phyloP scores from a whole-genome alignment of 495 filamentous ascomycete genomes.

The Apodospora peruviana region DNA sequence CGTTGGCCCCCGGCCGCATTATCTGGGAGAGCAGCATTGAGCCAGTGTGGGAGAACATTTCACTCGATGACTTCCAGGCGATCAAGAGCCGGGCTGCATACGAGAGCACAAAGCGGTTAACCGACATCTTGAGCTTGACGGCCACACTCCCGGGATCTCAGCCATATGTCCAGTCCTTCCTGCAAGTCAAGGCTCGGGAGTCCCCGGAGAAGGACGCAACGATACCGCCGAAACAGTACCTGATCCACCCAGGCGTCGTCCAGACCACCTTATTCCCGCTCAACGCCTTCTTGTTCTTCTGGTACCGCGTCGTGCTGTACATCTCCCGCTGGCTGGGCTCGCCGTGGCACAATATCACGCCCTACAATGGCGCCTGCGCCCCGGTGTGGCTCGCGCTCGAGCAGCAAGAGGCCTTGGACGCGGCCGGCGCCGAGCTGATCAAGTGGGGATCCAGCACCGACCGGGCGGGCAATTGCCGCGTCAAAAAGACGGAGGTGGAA shows the following conservation, averaged over 20 bases:
- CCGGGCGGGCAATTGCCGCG: slow-evolving; percentile 49
- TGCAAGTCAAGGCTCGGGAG: slow-evolving; percentile 17
- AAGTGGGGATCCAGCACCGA: slow-evolving; percentile 83
- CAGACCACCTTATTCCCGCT: slow-evolving; percentile 74
- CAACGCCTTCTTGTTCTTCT: slow-evolving; percentile 54
- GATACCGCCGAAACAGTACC: slow-evolving; percentile 55
- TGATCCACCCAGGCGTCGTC: slow-evolving; percentile 84
- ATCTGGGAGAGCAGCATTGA: slow-evolving; percentile 86
- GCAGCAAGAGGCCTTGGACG: slow-evolving; percentile 59
- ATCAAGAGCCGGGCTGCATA: slow-evolving; percentile 59
- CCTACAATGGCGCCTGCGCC: slow-evolving; percentile 72
- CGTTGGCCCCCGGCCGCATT: slow-evolving; percentile 49
- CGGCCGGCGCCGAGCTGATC: slow-evolving; percentile 42
- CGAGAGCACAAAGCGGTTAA: slow-evolving; percentile 79
- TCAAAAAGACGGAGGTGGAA: slow-evolving; percentile 70
- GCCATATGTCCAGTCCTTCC: slow-evolving; percentile 44
- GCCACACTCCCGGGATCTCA: slow-evolving; percentile 58
- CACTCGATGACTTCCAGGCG: slow-evolving; percentile 70
- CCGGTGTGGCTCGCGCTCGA: slow-evolving; percentile 75
- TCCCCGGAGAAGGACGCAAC: background rate
- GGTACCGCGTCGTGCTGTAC: slow-evolving; percentile 55
- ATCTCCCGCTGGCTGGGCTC: slow-evolving; percentile 73
- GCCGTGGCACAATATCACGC: slow-evolving; percentile 73
- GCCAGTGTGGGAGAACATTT: slow-evolving; percentile 49
- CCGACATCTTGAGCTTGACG: slow-evolving; percentile 76